Percentiles rank a stretch among this genome's conserved stretches.
These are phyloP conservation scores for Kwoniella pini DNA, from an alignment of 768 basidiomycete species.

Conservation along the genomic window DNA sequence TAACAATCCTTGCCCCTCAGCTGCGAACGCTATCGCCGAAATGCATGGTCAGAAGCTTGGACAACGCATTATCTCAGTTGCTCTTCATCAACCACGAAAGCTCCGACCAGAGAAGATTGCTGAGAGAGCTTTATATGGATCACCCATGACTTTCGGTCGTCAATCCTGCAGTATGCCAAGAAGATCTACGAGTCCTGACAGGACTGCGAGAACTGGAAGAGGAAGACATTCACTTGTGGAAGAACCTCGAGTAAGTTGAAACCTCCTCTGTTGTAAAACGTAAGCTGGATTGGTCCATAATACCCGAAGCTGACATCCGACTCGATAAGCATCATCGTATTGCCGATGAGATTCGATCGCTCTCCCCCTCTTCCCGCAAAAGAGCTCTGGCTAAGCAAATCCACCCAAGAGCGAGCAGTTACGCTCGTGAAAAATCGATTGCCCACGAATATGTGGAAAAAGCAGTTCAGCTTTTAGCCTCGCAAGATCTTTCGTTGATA, in stretches of 20 bases:
- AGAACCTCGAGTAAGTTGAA: constrained; percentile 2
- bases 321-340: too few relatives aligned
- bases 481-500: constrained; percentile 28
- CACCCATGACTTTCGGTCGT: constrained; percentile 12
- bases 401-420: constrained; percentile 4
- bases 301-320: too few relatives aligned
- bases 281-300: too few relatives aligned
- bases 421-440: constrained; percentile 4
- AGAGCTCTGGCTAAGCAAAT: constrained; percentile 18
- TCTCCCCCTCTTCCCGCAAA: constrained; percentile 24
- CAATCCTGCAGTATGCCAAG: background rate
- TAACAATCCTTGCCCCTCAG: constrained; percentile 5
- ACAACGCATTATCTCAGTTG: constrained; percentile 28
- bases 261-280: too few relatives aligned
- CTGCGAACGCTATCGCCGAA: constrained; percentile 29
- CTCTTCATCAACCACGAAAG: constrained; percentile 41
- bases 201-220: background rate
- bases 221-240: background rate
- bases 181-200: constrained; percentile 22
- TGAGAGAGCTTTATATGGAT: constrained; percentile 13
- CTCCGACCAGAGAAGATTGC: constrained; percentile 43
- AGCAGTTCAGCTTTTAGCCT: constrained; percentile 21
- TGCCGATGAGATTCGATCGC: constrained; percentile 31
- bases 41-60: constrained; percentile 36
- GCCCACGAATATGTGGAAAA: background rate